Evolutionary conservation across 2,329 filamentous ascomycete species (phyloP), one percentile per base, ranked within the genome.

Genomic region (Cryoendolithus antarcticus): DNA sequence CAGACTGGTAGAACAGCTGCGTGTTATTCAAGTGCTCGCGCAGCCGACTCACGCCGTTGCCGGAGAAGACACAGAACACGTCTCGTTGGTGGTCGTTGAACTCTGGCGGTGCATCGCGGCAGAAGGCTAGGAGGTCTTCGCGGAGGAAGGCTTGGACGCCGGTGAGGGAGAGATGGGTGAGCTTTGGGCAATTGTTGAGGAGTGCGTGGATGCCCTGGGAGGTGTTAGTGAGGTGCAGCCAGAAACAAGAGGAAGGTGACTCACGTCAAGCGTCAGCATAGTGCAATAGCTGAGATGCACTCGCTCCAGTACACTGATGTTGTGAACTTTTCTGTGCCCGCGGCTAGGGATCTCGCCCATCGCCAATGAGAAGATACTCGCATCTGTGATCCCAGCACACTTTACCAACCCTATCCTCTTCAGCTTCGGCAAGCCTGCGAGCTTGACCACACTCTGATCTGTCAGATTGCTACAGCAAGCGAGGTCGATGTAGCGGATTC

Each of bases 51-150:
- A 98, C 89, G 40, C 88, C 88, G 19, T 75, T 72, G 4, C 91
- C 89, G 2, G 88, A 95, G 61, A 98, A 98, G 39, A 98, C 91
- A 56, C 91, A 98, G 58, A 98, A 98, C 6, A 96, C 86, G 38
- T 89, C 81, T 46, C 91, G 78, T 60, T 98, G 91, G 56, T 95
- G 86, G 34, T 89, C 82, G 11, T 88, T 96, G 58, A 98, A 98
- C 61, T 96, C 91, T 78, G 72, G 63, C 30, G 91, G 91, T 1
- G 91, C 86, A 51, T 83, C 79, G 45, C 91, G 78, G 57, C 91
- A 96, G 59, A 86, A 96, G 4, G 71, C 68, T 38, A 86, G 81
- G 24, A 96, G 73, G 49, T 95, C 88, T 40, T 86, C 78, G 38
- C 82, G 75, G 27, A 94, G 72, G 58, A 98, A 98, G 2, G 86